phyloP scores from a whole-genome alignment of 2,329 filamentous ascomycete genomes.

The Alternaria arborescens region DNA sequence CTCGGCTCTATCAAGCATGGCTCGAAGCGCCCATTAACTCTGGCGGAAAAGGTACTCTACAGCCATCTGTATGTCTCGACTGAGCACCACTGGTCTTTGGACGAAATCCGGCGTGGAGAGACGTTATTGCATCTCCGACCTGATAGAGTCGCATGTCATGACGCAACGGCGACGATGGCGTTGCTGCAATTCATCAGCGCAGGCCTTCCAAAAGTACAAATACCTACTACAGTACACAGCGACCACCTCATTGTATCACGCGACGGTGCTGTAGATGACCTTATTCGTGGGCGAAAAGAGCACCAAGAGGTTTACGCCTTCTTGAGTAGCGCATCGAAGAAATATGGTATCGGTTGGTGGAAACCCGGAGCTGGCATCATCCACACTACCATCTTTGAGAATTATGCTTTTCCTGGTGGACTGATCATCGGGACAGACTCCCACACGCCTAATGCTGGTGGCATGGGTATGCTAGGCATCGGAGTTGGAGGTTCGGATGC shows the following conservation, averaged over 20 bases:
- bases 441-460: slow-evolving; percentile 51
- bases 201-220: slow-evolving; percentile 49
- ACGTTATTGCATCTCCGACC: slow-evolving; percentile 41
- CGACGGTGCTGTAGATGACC: slow-evolving; percentile 44
- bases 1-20: slow-evolving; percentile 18
- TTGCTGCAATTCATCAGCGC: slow-evolving; percentile 56
- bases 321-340: slow-evolving; percentile 48
- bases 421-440: slow-evolving; percentile 52
- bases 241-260: slow-evolving; percentile 53
- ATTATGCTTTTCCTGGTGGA: slow-evolving; percentile 51
- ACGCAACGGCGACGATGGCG: slow-evolving; percentile 57
- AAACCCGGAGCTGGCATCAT: slow-evolving; percentile 38
- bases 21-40: slow-evolving; percentile 25
- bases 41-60: neutral
- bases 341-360: slow-evolving; percentile 51
- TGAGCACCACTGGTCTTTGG: slow-evolving; percentile 18
- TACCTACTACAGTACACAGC: slow-evolving; percentile 54
- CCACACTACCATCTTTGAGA: slow-evolving; percentile 54
- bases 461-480: slow-evolving; percentile 49
- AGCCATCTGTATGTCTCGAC: slow-evolving; percentile 27
- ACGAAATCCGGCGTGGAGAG: slow-evolving; percentile 48
- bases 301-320: slow-evolving; percentile 53
- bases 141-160: slow-evolving; percentile 54
- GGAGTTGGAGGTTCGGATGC: slow-evolving; percentile 44
- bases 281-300: slow-evolving; percentile 37